These are phyloP conservation scores for Gossypium bickii DNA, from an alignment of 345 rosid genomes.

Conservation along the genomic window DNA sequence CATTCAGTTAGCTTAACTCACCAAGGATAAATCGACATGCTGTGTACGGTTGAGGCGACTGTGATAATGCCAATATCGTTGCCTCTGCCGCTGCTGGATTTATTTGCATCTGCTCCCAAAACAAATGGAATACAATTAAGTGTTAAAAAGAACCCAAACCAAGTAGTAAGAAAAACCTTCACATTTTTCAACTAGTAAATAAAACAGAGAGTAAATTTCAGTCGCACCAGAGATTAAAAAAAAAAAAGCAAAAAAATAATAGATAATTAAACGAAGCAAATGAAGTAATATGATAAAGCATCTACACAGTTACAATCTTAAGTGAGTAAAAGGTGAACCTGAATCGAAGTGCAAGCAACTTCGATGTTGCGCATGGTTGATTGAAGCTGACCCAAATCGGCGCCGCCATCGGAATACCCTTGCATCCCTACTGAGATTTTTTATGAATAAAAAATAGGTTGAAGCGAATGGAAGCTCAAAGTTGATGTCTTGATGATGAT, in stretches of 20 bases:
- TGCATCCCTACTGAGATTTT: conserved; percentile 28
- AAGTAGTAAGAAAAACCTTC: not conserved
- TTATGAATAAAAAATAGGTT: conserved; percentile 1
- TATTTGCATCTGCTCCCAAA: conserved; percentile 56
- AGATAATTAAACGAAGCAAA: not conserved
- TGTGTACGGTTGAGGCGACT: conserved; percentile 82
- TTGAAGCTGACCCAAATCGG: conserved; percentile 64
- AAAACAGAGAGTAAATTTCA: not conserved
- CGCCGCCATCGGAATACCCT: conserved; percentile 42
- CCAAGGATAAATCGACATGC: conserved; percentile 87
- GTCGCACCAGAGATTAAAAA: not conserved
- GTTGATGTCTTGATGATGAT: not conserved
- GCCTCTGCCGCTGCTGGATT: conserved; percentile 83
- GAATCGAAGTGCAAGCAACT: conserved; percentile 83
- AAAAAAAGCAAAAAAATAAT: not conserved
- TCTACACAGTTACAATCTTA: not conserved
- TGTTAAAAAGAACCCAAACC: not conserved
- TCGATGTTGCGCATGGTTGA: conserved; percentile 95
- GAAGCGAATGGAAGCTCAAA: not conserved
- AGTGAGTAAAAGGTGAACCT: conserved; percentile 41
- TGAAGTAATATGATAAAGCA: not conserved
- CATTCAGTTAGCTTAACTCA: conserved; percentile 25
- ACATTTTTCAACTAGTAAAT: not conserved
- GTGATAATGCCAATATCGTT: conserved; percentile 69
- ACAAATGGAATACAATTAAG: not conserved